A percentile compares a stretch with the other conserved stretches of the same genome.
Evolutionary conservation across 176 grass and related monocot genomes (phyloP).

Genomic region (Oryza rufipogon): DNA sequence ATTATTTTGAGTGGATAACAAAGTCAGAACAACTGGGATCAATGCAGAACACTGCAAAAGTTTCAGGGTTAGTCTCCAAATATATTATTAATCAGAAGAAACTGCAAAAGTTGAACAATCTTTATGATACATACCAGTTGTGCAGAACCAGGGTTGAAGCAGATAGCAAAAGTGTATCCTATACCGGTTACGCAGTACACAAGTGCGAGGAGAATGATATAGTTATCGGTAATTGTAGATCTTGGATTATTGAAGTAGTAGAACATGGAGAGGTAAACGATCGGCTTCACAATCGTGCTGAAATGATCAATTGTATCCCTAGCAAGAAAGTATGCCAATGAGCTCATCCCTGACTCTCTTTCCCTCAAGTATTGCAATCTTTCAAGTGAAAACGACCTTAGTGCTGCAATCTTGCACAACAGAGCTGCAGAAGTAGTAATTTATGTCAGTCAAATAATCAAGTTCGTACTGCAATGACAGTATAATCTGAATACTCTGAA

Average conservation of each 20-base stretch:
- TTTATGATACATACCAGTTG: slow-evolving; percentile 56
- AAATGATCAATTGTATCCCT: slow-evolving; percentile 88
- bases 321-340: slow-evolving; percentile 75
- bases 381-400: slow-evolving; percentile 79
- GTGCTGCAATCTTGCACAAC: slow-evolving; percentile 76
- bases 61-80: slow-evolving; percentile 2
- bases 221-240: slow-evolving; percentile 62
- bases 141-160: slow-evolving; percentile 74
- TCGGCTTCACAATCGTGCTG: slow-evolving; percentile 71
- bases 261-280: slow-evolving; percentile 92
- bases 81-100: slow-evolving; percentile 3
- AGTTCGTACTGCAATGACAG: background rate
- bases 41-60: slow-evolving; percentile 72
- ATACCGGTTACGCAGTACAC: slow-evolving; percentile 88
- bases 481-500: slow-evolving; percentile 16
- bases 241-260: slow-evolving; percentile 91
- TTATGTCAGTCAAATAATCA: slow-evolving; percentile 23
- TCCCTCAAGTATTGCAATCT: slow-evolving; percentile 73
- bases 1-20: slow-evolving; percentile 61
- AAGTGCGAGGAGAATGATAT: slow-evolving; percentile 66
- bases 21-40: slow-evolving; percentile 73
- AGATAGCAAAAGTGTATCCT: slow-evolving; percentile 82
- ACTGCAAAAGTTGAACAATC: background rate
- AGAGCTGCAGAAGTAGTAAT: slow-evolving; percentile 56
- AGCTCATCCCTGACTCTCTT: slow-evolving; percentile 82